Evolutionary conservation across 345 rosid species (phyloP), one percentile per base, ranked within the genome.

Genomic region (Cardiospermum halicacabum): DNA sequence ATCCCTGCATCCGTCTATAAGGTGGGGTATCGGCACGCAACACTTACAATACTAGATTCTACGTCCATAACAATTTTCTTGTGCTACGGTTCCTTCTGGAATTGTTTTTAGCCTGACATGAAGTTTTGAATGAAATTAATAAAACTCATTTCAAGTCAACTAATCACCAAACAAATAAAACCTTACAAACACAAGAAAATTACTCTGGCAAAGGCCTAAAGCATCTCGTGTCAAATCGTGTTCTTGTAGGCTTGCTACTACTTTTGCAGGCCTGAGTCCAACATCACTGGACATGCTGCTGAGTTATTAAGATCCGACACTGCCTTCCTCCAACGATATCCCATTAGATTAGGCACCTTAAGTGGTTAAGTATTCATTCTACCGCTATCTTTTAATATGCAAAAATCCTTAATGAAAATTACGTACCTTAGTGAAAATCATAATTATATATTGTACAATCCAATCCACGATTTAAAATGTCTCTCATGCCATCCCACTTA

Each of bases 1-100:
- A n/a, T n/a, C n/a, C n/a, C n/a, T n/a, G n/a, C n/a, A n/a, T n/a
- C n/a, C n/a, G n/a, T n/a, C n/a, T n/a, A n/a, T n/a, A n/a, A n/a
- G n/a, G n/a, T n/a, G n/a, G n/a, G n/a, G n/a, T n/a, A n/a, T n/a
- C n/a, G n/a, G n/a, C n/a, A n/a, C n/a, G n/a, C n/a, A n/a, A n/a
- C n/a, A n/a, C n/a, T n/a, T n/a, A n/a, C n/a, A n/a, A n/a, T 68
- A 91, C 99, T 96, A 64, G 92, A 76, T 30, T 89, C 97, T 40
- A 87, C 75, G 79, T 85, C 95, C 62, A 84, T 84, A 3, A 89
- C 53, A 30, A 64, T 27, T 13, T 70, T 40, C 63, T 73, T 62
- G 78, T 73, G 65, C 77, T 74, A 3, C 63, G 75, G 51, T 78
- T 70, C 74, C 91, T 73, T 58, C 69, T 77, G 16, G 96, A 82